Conservation (phyloP, 192 early-diverging fungal species). For the Podila verticillata region DNA sequence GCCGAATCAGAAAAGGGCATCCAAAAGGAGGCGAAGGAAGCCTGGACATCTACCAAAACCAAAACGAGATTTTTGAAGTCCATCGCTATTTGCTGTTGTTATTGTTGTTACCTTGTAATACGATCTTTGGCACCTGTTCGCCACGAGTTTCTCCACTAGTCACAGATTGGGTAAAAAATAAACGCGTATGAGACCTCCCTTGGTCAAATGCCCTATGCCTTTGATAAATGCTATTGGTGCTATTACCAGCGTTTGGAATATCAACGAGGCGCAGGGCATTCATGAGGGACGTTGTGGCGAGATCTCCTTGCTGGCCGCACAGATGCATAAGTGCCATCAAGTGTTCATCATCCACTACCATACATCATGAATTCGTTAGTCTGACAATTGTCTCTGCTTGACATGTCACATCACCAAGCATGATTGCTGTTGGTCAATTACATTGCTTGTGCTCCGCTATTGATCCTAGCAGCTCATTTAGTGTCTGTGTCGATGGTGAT, state of each 20-base stretch:
- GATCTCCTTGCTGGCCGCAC: slow-evolving; percentile 13
- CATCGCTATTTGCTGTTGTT: not conserved
- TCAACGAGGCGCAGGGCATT: slow-evolving; percentile 40
- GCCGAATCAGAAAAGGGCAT: no score
- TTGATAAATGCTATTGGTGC: not conserved
- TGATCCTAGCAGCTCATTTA: not conserved
- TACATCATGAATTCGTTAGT: no score
- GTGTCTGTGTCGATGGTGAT: slow-evolving; percentile 4
- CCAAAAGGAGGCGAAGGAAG: not conserved
- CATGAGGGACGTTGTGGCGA: slow-evolving; percentile 21
- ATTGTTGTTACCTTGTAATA: slow-evolving; percentile 22
- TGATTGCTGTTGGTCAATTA: not conserved
- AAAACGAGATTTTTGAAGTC: no score
- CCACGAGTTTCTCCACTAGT: slow-evolving; percentile 28
- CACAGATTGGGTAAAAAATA: not conserved
- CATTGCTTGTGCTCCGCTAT: slow-evolving; percentile 5
- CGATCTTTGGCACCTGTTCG: slow-evolving; percentile 8
- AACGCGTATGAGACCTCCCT: not conserved
- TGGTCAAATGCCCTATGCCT: not conserved
- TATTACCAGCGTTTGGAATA: slow-evolving; percentile 21
- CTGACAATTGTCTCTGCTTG: no score
- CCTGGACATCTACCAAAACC: not conserved
- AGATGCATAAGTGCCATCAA: slow-evolving; percentile 32
- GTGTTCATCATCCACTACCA: slow-evolving; percentile 30
- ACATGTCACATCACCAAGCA: no score